A percentile compares a stretch with the other conserved stretches of the same genome.
These are phyloP conservation scores for Lactarius pseudohatsudake DNA, from an alignment of 768 basidiomycete species.

Conservation along the genomic window DNA sequence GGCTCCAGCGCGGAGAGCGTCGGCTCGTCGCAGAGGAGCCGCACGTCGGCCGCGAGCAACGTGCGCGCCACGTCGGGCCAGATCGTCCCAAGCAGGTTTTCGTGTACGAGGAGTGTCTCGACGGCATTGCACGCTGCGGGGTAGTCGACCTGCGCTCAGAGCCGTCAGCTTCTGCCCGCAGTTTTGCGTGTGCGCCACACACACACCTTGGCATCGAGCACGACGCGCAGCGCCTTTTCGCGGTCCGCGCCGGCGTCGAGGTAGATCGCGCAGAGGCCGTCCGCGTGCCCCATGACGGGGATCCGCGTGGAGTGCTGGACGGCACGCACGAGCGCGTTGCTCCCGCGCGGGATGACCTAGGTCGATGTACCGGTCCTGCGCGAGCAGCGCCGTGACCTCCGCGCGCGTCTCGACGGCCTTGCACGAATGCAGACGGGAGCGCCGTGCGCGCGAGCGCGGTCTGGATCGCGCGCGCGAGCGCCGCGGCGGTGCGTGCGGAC, in stretches of 20 bases:
- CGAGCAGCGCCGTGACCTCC: constrained; percentile 85
- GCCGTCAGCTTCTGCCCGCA: background rate
- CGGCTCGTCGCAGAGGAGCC: constrained; percentile 73
- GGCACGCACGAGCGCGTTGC: constrained; percentile 81
- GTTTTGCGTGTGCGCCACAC: constrained; percentile 14
- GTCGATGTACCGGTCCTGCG: constrained; percentile 90
- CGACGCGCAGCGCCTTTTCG: constrained; percentile 78
- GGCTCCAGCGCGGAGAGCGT: constrained; percentile 59
- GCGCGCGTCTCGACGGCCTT: constrained; percentile 90
- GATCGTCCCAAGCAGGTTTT: constrained; percentile 61
- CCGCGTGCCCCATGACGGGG: constrained; percentile 98
- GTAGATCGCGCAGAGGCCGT: constrained; percentile 90
- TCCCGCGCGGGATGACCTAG: constrained; percentile 95
- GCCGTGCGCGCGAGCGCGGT: constrained; percentile 69
- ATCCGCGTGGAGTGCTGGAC: constrained; percentile 92
- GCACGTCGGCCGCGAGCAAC: constrained; percentile 66
- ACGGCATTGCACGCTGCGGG: constrained; percentile 94
- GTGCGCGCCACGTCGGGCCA: constrained; percentile 82
- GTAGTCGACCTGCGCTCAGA: constrained; percentile 71
- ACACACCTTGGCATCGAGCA: constrained; percentile 93
- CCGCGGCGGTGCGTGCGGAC: constrained; percentile 72
- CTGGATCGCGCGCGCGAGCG: constrained; percentile 80
- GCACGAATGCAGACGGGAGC: constrained; percentile 80
- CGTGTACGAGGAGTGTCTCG: constrained; percentile 88
- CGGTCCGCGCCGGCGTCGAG: constrained; percentile 79